Base-by-base conservation (phyloP, 2,329 filamentous ascomycete genomes). In the Sordariomycetes sp. region DNA sequence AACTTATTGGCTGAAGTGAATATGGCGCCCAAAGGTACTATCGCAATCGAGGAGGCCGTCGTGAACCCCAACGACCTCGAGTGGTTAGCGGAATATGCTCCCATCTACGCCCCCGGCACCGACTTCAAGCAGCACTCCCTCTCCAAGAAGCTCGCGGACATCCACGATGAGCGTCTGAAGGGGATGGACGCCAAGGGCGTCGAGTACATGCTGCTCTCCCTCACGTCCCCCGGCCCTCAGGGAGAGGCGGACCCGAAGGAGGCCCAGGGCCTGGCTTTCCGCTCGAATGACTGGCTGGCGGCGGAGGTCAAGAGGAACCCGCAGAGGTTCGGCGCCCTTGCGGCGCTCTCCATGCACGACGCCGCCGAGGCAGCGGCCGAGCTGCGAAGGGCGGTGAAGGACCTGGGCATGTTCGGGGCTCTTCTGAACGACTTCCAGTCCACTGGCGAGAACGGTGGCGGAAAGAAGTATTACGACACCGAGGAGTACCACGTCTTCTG, bases 41-140 rank as follows among this genome's bases (percentile, higher is more conserved):
- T 71, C 22, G 69, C 69, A 16, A 68, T 71, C 52, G 69, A 71
- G 50, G 69, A 71, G 61, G 70, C 69, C 6, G 68, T 70, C 52
- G 63, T 71, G 34, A 65, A 70, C 61, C 68, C 68, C 1, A 61
- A 64, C 46, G 68, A 68, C 54, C 54, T 66, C 25, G 59, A 63
- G 14, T 68, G 67, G 60, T 62, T 66, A n/a, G 64, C 65, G 55
- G 62, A 63, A 18, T 64, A 64, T 3, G 66, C 69, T 0, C 48
- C 65, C 3, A 61, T 68, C n/a, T 70, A 67, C 61, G 64, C 64
- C n/a, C 65, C 65, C 6, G 63, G 62, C 12, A 28, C 25, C 11
- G 43, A 50, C 16, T 56, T 63, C 25, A 51, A 52, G 25, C 61
- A 63, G 22, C 64, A 66, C 55, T 60, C 62, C 1, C 60, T 69